Base-by-base conservation (phyloP, 78 protist genomes). In the Salpingoeca rosetta region DNA sequence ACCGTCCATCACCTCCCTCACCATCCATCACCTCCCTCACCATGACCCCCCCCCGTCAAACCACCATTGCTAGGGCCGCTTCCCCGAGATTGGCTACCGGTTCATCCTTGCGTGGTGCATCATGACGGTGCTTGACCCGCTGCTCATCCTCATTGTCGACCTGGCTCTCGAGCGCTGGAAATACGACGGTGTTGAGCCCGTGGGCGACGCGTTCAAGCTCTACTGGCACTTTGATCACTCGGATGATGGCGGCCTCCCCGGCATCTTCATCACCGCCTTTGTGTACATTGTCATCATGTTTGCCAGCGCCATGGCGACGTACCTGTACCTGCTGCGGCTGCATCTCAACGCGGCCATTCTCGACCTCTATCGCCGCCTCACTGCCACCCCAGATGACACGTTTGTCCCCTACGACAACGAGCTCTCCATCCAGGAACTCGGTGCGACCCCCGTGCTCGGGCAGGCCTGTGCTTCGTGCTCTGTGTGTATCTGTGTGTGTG, bases 311-410 rank as follows among this genome's bases (percentile, higher is more conserved):
- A 3, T 42, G 35, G 10, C 45, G 37, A 0, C 28, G 7, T 83
- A 75, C 85, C 24, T 79, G 57, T 88, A 79, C 84, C 12, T 80
- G 41, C 45, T 84, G 56, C 0, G 0, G 51, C 17, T 83, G 75
- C 87, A 88, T 82, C 11, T 83, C 76, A 57, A 77, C 72, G 90
- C 87, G 31, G 57, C 25, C 31, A 44, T 88, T 51, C 65, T 39
- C 35, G 90, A 88, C 87, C 17, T 44, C 44, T 88, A 36, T 73
- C 80, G n/a, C 37, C 85, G 90, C 17, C 80, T 88, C 38, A 1
- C 56, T 56, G 80, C 7, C 42, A 86, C 22, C 37, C 31, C 25
- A 40, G 72, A 44, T 27, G 25, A 36, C 75, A 73, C 74, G 39
- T 65, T 74, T 31, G 86, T 83, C 65, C 86, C 86, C 80, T 2